phyloP scores from a whole-genome alignment of 2,329 filamentous ascomycete genomes.

The Cadophora sp. region DNA sequence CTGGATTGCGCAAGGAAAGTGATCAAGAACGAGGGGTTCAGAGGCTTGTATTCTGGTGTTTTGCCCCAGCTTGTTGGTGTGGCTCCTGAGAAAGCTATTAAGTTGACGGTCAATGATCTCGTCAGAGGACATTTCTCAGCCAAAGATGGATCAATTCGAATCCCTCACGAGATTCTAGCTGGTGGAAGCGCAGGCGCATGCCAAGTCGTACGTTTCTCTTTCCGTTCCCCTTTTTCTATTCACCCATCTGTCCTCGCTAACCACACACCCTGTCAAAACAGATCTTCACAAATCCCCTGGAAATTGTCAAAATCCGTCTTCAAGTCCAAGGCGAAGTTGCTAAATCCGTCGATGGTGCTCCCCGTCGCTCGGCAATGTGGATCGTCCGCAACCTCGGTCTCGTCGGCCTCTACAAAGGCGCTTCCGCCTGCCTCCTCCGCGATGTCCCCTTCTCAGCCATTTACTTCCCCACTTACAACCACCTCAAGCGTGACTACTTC shows the following conservation, averaged over 20 bases:
- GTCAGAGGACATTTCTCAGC: conserved; percentile 79
- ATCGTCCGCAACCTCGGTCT: conserved; percentile 95
- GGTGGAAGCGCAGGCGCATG: conserved; percentile 91
- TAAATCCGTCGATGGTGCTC: conserved; percentile 81
- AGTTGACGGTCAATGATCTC: conserved; percentile 96
- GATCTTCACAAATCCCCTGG: conserved; percentile 97
- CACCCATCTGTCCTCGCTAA: conserved; percentile 24
- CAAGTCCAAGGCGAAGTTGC: conserved; percentile 97
- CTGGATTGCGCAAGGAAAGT: conserved; percentile 95
- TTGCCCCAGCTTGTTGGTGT: conserved; percentile 95
- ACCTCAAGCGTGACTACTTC: conserved; percentile 92
- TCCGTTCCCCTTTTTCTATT: not conserved
- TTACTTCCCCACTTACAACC: conserved; percentile 97
- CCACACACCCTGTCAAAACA: conserved; percentile 44
- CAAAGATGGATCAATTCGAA: conserved; percentile 74
- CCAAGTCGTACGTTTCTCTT: conserved; percentile 89
- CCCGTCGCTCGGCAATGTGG: conserved; percentile 94
- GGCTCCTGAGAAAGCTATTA: conserved; percentile 99
- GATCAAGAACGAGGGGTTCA: conserved; percentile 87
- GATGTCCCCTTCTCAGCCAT: conserved; percentile 98
- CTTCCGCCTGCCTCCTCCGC: conserved; percentile 89
- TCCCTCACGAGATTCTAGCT: conserved; percentile 78
- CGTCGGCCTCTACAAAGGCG: conserved; percentile 94
- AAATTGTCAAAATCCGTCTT: conserved; percentile 98
- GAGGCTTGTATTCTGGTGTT: conserved; percentile 91